phyloP scores from a whole-genome alignment of 1,284 basidiomycete genomes.

The Ceratobasidium theobromae region DNA sequence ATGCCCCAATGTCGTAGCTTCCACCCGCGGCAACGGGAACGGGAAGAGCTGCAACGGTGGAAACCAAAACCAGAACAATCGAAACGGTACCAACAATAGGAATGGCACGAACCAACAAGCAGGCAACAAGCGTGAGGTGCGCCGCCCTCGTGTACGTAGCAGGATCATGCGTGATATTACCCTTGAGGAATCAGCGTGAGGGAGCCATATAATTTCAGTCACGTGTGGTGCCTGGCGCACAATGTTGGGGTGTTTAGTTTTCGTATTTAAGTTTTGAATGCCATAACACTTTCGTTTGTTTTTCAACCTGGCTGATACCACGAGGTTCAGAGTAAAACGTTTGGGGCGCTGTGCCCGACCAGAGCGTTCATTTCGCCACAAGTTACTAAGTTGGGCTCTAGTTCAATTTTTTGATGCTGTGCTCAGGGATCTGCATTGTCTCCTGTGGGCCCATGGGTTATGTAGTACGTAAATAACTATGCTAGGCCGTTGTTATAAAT shows the following conservation, averaged over 20 bases:
- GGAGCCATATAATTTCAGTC: not conserved
- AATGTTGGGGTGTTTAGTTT: not conserved
- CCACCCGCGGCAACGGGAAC: slow-evolving; percentile 10
- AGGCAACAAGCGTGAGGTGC: not conserved
- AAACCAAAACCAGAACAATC: not conserved
- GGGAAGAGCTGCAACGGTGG: not conserved
- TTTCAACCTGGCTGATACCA: not conserved
- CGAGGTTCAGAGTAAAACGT: too few species aligned
- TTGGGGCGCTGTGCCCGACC: too few species aligned
- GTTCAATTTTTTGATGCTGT: too few species aligned
- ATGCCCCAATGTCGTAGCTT: not conserved
- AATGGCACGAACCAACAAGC: not conserved
- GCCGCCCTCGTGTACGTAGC: slow-evolving; percentile 5
- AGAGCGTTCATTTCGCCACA: too few species aligned
- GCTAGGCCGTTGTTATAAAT: not conserved
- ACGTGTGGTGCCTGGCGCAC: not conserved
- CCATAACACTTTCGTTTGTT: not conserved
- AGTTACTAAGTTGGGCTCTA: too few species aligned
- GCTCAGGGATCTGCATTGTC: too few species aligned
- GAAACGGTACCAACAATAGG: not conserved
- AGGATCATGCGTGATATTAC: slow-evolving; percentile 25
- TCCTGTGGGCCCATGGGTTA: too few species aligned
- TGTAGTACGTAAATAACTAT: too few species aligned
- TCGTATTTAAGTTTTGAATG: not conserved
- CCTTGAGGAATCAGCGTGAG: not conserved